Conservation (phyloP, 2,329 filamentous ascomycete species). For the Exophiala aquamarina region DNA sequence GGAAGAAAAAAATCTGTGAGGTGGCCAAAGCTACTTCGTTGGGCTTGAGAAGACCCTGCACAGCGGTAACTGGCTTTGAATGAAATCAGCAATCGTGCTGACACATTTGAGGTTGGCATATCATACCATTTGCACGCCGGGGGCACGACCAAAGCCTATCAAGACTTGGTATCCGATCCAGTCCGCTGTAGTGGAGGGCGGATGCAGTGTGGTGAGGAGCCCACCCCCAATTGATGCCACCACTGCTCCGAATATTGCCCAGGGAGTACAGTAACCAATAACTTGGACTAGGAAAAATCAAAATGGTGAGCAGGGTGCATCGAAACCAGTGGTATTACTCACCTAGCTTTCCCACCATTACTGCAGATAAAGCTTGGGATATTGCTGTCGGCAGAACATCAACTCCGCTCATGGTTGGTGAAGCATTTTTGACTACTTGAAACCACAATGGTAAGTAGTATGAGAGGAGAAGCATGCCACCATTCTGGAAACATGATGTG, state of each 20-base stretch:
- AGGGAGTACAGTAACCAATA: conserved; percentile 37
- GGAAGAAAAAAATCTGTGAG: conserved; percentile 22
- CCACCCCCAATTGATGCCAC: conserved; percentile 34
- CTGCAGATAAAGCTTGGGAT: conserved; percentile 18
- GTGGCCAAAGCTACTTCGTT: conserved; percentile 25
- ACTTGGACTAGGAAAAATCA: too few relatives aligned
- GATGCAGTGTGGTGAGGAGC: conserved; percentile 33
- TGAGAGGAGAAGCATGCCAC: conserved; percentile 19
- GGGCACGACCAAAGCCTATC: conserved; percentile 22
- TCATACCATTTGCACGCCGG: too few relatives aligned
- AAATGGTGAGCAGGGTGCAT: too few relatives aligned
- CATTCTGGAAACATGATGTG: conserved; percentile 34
- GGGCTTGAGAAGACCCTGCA: conserved; percentile 23
- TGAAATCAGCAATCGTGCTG: conserved; percentile 14
- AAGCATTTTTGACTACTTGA: conserved; percentile 42
- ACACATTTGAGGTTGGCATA: too few relatives aligned
- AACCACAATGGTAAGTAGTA: conserved; percentile 47
- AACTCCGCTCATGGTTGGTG: conserved; percentile 27
- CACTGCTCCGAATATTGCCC: conserved; percentile 29
- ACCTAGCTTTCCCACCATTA: conserved; percentile 20
- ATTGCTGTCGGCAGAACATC: conserved; percentile 25
- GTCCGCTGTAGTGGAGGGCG: conserved; percentile 21
- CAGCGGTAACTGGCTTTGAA: conserved; percentile 29
- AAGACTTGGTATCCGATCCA: conserved; percentile 36
- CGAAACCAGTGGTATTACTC: conserved; percentile 3